Evolutionary conservation across 2,329 filamentous ascomycete species (phyloP).

Genomic region (Akanthomyces lecanii): DNA sequence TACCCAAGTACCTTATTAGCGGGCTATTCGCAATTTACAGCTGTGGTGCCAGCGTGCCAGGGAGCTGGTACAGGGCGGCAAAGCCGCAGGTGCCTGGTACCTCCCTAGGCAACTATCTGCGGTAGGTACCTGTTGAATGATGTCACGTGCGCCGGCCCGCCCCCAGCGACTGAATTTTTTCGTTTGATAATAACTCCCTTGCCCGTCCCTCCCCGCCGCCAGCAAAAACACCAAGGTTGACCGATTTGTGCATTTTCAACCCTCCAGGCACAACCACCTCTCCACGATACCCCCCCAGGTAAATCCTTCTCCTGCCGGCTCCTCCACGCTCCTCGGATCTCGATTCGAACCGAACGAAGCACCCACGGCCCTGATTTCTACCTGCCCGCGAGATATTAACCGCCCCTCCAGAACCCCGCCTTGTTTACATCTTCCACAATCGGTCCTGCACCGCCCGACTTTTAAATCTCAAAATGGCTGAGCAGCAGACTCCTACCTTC

Average conservation of each 20-base stretch:
- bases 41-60: not conserved
- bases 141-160: constrained; percentile 34
- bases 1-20: not conserved
- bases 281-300: constrained; percentile 14
- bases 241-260: constrained; percentile 33
- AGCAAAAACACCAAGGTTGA: constrained; percentile 38
- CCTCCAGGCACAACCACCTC: constrained; percentile 31
- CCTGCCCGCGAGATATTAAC: constrained; percentile 27
- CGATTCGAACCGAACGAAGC: constrained; percentile 8
- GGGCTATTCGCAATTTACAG: not conserved
- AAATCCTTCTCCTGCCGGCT: constrained; percentile 18
- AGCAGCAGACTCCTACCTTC: constrained; percentile 69
- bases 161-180: constrained; percentile 40
- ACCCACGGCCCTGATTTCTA: not conserved
- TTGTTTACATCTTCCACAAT: constrained; percentile 43
- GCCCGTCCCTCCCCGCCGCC: constrained; percentile 39
- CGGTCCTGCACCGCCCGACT: constrained; percentile 22
- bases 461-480: constrained; percentile 57
- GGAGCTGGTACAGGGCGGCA: not conserved
- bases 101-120: no score
- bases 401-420: constrained; percentile 37
- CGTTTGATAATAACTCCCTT: constrained; percentile 34
- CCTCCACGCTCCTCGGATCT: constrained; percentile 17
- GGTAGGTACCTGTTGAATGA: constrained; percentile 8
- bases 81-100: not conserved